phyloP scores from a whole-genome alignment of 495 filamentous ascomycete genomes.

The Bombardia bombarda region DNA sequence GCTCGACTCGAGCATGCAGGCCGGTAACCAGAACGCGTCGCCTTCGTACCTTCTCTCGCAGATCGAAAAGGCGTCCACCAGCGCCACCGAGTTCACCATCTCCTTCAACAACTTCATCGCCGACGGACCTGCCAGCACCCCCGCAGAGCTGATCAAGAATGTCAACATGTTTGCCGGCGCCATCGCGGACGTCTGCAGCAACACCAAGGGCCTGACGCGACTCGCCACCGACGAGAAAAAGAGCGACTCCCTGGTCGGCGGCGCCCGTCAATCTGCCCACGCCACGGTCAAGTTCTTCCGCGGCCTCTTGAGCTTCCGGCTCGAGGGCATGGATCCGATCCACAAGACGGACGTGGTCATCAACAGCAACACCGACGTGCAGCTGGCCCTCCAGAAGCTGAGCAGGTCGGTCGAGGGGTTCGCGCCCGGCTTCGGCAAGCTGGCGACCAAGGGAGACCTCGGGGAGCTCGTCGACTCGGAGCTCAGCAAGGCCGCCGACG shows the following conservation, averaged over 20 bases:
- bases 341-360: conserved; percentile 94
- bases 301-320: conserved; percentile 82
- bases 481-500: conserved; percentile 86
- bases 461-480: conserved; percentile 91
- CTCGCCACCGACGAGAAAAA: conserved; percentile 95
- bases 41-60: conserved; percentile 94
- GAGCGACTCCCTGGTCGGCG: conserved; percentile 71
- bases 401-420: conserved; percentile 90
- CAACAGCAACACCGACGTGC: conserved; percentile 91
- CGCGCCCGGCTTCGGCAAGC: conserved; percentile 72
- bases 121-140: conserved; percentile 87
- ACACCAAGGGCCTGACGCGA: conserved; percentile 89
- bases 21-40: conserved; percentile 95
- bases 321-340: conserved; percentile 77
- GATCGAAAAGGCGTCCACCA: conserved; percentile 92
- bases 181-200: conserved; percentile 87
- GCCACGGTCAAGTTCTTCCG: conserved; percentile 95
- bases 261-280: conserved; percentile 75
- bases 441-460: conserved; percentile 75
- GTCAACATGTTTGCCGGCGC: conserved; percentile 84
- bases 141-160: conserved; percentile 87
- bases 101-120: conserved; percentile 97
- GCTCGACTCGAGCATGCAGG: conserved; percentile 94
- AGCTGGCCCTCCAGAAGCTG: conserved; percentile 80
- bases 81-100: conserved; percentile 91